These are phyloP conservation scores for Casaregolazyma lundiana DNA, from an alignment of 1,139 yeast genomes.

Conservation along the genomic window DNA sequence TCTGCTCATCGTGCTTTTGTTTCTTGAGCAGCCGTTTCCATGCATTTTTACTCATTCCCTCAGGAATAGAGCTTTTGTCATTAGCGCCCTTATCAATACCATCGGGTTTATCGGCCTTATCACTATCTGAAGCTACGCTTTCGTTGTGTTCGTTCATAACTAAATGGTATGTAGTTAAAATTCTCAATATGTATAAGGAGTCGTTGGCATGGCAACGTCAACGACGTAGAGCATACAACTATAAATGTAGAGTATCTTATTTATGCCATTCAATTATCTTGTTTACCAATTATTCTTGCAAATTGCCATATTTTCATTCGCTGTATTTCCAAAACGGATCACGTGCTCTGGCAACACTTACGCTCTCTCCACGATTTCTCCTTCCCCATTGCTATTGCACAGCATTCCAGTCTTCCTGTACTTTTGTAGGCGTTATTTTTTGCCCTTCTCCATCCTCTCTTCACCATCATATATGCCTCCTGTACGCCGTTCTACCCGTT, in stretches of 20 bases:
- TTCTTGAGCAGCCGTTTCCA: slow-evolving; percentile 69
- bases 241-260: no score
- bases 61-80: slow-evolving; percentile 45
- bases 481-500: neutral
- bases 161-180: no score
- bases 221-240: no score
- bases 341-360: neutral
- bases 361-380: neutral
- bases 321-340: neutral
- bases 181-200: no score
- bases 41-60: slow-evolving; percentile 78
- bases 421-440: neutral
- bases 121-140: no score
- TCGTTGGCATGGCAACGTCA: no score
- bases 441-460: neutral
- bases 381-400: neutral
- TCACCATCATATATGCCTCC: neutral
- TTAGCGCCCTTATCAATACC: neutral
- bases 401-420: neutral
- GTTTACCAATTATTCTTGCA: no score
- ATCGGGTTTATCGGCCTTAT: neutral
- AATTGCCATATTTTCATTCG: no score
- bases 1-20: slow-evolving; percentile 58
- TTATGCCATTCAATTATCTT: neutral
- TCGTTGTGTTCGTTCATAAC: no score